A percentile compares a stretch with the other conserved stretches of the same genome.
These are phyloP conservation scores for Apiotrichum siamense DNA, from an alignment of 1,284 basidiomycete genomes.

Conservation along the genomic window DNA sequence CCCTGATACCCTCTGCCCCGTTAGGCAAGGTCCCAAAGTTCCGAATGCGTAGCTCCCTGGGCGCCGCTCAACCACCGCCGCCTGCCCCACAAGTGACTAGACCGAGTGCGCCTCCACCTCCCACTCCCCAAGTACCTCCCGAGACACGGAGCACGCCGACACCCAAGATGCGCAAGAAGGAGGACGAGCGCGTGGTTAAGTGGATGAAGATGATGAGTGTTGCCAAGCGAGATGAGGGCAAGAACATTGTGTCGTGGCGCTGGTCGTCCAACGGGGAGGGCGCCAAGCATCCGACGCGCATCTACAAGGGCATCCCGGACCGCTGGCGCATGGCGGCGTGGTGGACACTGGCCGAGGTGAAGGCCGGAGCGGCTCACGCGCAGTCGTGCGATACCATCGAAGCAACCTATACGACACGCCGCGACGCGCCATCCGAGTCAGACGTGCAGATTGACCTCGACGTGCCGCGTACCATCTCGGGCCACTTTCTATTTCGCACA, in stretches of 20 bases:
- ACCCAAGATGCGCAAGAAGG: slow-evolving; percentile 50
- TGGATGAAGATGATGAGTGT: slow-evolving; percentile 80
- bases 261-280: slow-evolving; percentile 59
- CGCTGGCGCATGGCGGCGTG: slow-evolving; percentile 90
- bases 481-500: slow-evolving; percentile 90
- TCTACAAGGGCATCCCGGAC: slow-evolving; percentile 95
- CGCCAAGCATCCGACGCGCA: slow-evolving; percentile 50
- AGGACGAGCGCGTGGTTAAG: slow-evolving; percentile 67
- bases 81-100: background rate
- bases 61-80: background rate
- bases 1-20: slow-evolving; percentile 60
- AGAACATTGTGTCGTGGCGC: slow-evolving; percentile 69
- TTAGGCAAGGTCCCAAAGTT: slow-evolving; percentile 59
- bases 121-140: slow-evolving; percentile 11
- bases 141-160: slow-evolving; percentile 7
- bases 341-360: slow-evolving; percentile 61
- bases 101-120: background rate
- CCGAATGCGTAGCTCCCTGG: slow-evolving; percentile 17
- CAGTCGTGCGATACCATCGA: slow-evolving; percentile 25
- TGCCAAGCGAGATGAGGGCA: slow-evolving; percentile 60
- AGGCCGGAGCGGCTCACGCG: slow-evolving; percentile 16
- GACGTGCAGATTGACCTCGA: slow-evolving; percentile 99
- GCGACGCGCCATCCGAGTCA: slow-evolving; percentile 75
- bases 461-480: slow-evolving; percentile 91
- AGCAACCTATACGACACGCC: slow-evolving; percentile 55